Base-by-base conservation (phyloP, 2,329 filamentous ascomycete genomes). In the Penicillium janthinellum region DNA sequence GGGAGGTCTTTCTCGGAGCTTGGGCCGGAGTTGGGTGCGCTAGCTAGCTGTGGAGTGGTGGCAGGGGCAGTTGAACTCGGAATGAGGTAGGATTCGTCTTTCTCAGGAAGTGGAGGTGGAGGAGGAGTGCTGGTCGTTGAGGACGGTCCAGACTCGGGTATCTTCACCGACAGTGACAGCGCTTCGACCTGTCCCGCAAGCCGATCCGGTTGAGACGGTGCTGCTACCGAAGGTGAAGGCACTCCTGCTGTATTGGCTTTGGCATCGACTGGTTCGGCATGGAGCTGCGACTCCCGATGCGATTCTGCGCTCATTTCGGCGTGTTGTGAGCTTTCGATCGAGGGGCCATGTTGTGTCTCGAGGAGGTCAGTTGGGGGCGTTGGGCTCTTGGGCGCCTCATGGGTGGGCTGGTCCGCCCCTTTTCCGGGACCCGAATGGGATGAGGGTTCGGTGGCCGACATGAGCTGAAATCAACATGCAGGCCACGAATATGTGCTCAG, bases 41-140 rank as follows among this genome's bases (percentile, higher is more conserved):
- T 70, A 22, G 79, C 73, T 50, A 77, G 76, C 51, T 75, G 72
- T 17, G 79, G 77, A 25, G 74, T 70, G 60, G 70, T 71, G 11
- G 60, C 58, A 62, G 77, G 79, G 55, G 75, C 81, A 67, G 76
- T 78, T 1, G 79, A 81, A 31, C 79, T 82, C 56, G 79, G 77
- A 62, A 81, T 79, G 20, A 82, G 73, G 70, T 85, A 86, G 38
- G 76, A 73, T 51, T 82, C 77, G 66, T 85, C 82, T 67, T 83
- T 83, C 2, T 79, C 77, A 2, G 82, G 80, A 3, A 77, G 82
- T 4, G 81, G 77, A 49, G 82, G 82, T 10, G 60, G 65, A 39
- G 64, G 57, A 34, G 81, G 80, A 14, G 67, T 59, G 20, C 69
- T 69, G 31, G 58, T 52, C 34, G 54, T 61, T 20, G 63, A 56